Base-by-base conservation (phyloP, 352 stramenopile species). In the Globisporangium irregulare region DNA sequence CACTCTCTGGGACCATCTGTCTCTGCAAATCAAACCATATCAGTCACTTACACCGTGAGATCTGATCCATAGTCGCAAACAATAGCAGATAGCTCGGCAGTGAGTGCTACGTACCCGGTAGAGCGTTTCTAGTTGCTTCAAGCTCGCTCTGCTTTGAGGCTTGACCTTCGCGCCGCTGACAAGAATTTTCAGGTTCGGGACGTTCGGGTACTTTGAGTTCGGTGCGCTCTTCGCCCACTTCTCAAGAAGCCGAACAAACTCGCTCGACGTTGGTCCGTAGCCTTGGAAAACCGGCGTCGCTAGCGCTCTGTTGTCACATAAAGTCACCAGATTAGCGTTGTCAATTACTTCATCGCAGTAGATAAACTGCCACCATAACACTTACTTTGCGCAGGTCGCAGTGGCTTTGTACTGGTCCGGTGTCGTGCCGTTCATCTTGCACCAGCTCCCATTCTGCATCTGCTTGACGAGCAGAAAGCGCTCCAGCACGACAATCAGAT, bases 321-420 rank as follows among this genome's bases (percentile, higher is more conserved):
- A 25, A 51, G 36, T 20, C 7, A 15, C n/a, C 24, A 56, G 14
- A 2, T 15, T 7, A 58, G 32, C 24, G 34, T 32, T n/a, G 24
- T 58, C 24, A 58, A 24, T 24, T 29, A 20, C n/a, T 14, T 56
- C 27, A 32, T 32, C 27, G 27, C 27, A 32, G 27, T 3, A 32
- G 27, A 32, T 32, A 32, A 32, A 32, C 27, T 32, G 4, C 27
- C 27, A 32, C 27, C 27, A 32, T 32, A 3, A 32, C 27, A 82
- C 83, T 70, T 77, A 95, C 87, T 93, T 95, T 4, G 87, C 75
- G 60, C 88, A 95, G 4, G 81, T 86, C 29, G 90, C 82, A 1
- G 88, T 95, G 2, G 86, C 73, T 59, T 95, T 95, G 75, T 90
- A 95, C 66, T 89, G 86, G 29, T 94, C 86, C 14, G 86, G 73